Base-by-base conservation (phyloP, 805 yeast species). In the Candida coleopterorum region DNA sequence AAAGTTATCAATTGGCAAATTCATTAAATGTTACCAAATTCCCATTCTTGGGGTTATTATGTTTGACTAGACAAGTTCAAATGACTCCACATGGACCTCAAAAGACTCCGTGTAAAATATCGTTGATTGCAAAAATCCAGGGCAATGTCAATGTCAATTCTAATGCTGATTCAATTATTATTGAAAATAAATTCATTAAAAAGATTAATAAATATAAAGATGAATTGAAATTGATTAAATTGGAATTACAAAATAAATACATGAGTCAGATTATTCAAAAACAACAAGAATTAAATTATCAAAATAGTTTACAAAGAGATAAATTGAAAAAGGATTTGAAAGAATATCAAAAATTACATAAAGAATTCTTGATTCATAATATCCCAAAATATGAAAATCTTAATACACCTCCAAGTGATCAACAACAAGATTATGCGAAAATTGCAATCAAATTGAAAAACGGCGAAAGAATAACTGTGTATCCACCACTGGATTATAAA, bases 41-140 rank as follows among this genome's bases (percentile, higher is more conserved):
- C 50, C 98, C 98, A n/a, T 83, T 85, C 52, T 56, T 85, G 23
- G 95, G 90, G 0, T 61, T 89, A 9, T 56, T 93, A 9, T 81
- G 87, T 32, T 66, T 87, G 37, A 83, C 86, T 12, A 72, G 79
- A 34, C 64, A 68, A 11, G 70, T 67, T 52, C 46, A 66, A 39
- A 50, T 79, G 62, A 71, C 84, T 0, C 75, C 79, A 0, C 68
- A 70, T 15, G 84, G 84, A 0, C 70, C 77, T 0, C 63, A 66
- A 10, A 68, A 70, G 18, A 62, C 79, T 0, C 43, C 71, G 1
- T 79, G 87, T 2, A 72, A 75, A 9, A 64, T 85, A 52, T 73
- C 84, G 4, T 60, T 82, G 32, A 72, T 85, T 16, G 67, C 73
- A 37, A 76, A 77, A 45, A 50, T 79, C 8, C 90, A 84, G 52